phyloP scores from a whole-genome alignment of 176 grass and related monocot species.

The Carex myosuroides region DNA sequence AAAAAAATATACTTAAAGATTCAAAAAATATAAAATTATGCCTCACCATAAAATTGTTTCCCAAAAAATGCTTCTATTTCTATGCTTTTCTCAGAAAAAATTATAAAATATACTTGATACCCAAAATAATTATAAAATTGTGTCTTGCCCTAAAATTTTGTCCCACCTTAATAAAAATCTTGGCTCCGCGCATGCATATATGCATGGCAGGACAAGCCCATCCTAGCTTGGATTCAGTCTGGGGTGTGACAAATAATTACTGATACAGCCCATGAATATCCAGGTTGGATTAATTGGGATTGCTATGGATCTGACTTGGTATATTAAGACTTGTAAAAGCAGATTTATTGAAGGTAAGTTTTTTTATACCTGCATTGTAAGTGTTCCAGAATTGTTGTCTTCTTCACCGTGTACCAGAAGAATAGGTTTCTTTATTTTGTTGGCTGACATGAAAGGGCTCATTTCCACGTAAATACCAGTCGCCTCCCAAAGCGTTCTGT shows the following conservation, averaged over 20 bases:
- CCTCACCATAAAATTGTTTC: too few relatives aligned
- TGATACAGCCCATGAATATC: background rate
- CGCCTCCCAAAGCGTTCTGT: slow-evolving; percentile 97
- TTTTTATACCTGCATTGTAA: slow-evolving; percentile 88
- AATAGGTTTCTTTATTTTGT: slow-evolving; percentile 98
- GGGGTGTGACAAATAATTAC: background rate
- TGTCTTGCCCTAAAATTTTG: too few relatives aligned
- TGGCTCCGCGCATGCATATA: background rate
- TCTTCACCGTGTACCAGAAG: slow-evolving; percentile 97
- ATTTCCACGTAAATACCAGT: slow-evolving; percentile 81
- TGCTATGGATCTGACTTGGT: background rate
- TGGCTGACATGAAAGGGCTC: slow-evolving; percentile 98
- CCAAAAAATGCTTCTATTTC: too few relatives aligned
- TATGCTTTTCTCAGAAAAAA: too few relatives aligned
- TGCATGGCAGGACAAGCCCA: background rate
- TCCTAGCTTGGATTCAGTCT: background rate
- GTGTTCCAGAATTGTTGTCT: slow-evolving; percentile 95
- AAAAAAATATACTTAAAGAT: too few relatives aligned
- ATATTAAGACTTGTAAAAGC: background rate
- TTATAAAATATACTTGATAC: too few relatives aligned
- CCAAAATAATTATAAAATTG: too few relatives aligned
- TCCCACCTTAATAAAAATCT: too few relatives aligned
- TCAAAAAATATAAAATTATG: too few relatives aligned
- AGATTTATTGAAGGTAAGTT: background rate
- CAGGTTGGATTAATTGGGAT: background rate